These are phyloP conservation scores for Kitagawia praeruptora DNA, from an alignment of 129 eudicot genomes.

Conservation along the genomic window DNA sequence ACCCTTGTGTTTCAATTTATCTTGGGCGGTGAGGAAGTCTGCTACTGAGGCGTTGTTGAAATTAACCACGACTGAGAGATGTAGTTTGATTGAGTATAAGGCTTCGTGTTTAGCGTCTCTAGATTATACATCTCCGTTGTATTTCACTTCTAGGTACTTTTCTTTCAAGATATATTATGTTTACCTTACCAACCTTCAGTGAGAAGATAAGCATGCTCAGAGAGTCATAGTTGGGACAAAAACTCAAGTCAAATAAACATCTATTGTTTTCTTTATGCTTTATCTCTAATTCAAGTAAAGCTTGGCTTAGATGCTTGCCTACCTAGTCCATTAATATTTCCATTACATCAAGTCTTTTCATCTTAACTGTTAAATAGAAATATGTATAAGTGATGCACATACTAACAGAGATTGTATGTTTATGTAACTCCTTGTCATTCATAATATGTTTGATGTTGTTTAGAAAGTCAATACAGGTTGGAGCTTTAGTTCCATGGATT, in stretches of 20 bases:
- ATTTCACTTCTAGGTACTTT: neutral
- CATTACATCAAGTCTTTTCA: neutral
- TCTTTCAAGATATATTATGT: constrained; percentile 15
- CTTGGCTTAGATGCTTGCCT: constrained; percentile 9
- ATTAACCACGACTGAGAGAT: no score
- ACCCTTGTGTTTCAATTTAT: no score
- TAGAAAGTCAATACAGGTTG: no score
- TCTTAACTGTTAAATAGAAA: neutral
- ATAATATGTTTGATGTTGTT: no score
- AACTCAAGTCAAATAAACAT: constrained; percentile 11
- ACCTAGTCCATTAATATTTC: neutral
- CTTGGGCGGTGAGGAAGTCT: no score
- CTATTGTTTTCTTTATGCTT: constrained; percentile 8
- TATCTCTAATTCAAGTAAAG: constrained; percentile 26
- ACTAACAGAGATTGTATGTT: neutral
- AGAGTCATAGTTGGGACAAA: neutral
- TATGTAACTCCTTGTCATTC: neutral
- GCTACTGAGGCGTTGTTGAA: no score
- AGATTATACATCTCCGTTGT: neutral
- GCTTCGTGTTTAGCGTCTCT: no score
- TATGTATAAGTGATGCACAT: no score
- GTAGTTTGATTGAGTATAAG: no score
- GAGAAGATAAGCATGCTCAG: constrained; percentile 14
- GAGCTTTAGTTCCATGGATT: no score
- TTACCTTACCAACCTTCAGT: constrained; percentile 20